phyloP scores from a whole-genome alignment of 257 asterid genomes.

The Solanum ossicruentum region DNA sequence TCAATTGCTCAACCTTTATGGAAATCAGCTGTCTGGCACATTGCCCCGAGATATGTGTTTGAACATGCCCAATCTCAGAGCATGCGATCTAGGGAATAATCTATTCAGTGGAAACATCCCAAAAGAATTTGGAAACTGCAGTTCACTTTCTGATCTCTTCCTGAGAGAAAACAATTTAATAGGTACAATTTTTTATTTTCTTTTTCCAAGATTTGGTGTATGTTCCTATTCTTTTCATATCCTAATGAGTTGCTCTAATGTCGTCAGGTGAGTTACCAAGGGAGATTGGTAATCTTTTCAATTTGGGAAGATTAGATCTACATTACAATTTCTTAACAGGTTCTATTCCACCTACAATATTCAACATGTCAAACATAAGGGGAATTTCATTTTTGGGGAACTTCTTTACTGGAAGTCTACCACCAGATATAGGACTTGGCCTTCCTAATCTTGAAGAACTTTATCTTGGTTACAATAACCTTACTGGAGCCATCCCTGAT shows the following conservation, averaged over 20 bases:
- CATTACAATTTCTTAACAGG: not conserved
- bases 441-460: conserved; percentile 15
- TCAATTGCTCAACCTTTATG: conserved; percentile 4
- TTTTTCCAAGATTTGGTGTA: not conserved
- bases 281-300: not conserved
- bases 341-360: not conserved
- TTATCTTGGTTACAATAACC: conserved; percentile 6
- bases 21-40: conserved; percentile 10
- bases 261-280: conserved; percentile 1
- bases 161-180: conserved; percentile 1
- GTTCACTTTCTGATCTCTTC: conserved; percentile 7
- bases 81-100: conserved; percentile 2
- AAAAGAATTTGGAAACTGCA: conserved; percentile 15
- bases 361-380: conserved; percentile 4
- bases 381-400: not conserved
- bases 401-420: conserved; percentile 7
- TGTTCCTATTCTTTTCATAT: not conserved
- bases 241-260: not conserved
- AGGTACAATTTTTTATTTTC: not conserved
- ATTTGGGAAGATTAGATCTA: not conserved
- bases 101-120: conserved; percentile 9
- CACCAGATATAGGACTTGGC: conserved; percentile 6
- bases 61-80: conserved; percentile 2
- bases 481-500: conserved; percentile 16
- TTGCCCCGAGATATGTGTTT: conserved; percentile 7